phyloP scores from a whole-genome alignment of 208 protist genomes.

The Trypanosoma conorhini region DNA sequence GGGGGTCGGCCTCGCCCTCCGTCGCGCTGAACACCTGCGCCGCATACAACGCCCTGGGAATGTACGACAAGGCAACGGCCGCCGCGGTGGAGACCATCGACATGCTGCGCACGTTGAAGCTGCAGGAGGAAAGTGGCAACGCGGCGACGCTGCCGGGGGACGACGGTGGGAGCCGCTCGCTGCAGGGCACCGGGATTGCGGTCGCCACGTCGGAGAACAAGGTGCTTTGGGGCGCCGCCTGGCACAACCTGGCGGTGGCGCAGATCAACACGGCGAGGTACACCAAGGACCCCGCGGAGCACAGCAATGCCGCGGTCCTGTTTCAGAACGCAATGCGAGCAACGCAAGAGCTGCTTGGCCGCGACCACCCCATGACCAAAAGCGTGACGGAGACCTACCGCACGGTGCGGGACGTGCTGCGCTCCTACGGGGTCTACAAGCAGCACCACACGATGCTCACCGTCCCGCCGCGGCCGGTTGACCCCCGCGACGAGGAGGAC shows the following conservation, averaged over 20 bases:
- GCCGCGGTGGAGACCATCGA: constrained; percentile 85
- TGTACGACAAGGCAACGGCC: constrained; percentile 87
- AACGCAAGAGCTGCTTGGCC: constrained; percentile 76
- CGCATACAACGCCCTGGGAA: constrained; percentile 79
- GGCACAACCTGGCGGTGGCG: constrained; percentile 87
- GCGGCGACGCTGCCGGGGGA: background rate
- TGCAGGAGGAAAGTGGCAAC: constrained; percentile 33
- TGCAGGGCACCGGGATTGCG: constrained; percentile 25
- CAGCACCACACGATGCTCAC: constrained; percentile 76
- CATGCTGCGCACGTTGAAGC: constrained; percentile 75
- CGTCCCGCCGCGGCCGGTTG: constrained; percentile 56
- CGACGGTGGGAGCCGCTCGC: constrained; percentile 4
- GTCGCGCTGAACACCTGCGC: constrained; percentile 86
- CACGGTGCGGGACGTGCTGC: constrained; percentile 55
- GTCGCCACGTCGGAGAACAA: constrained; percentile 76
- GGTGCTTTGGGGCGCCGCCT: constrained; percentile 86
- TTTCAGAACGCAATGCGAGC: constrained; percentile 88
- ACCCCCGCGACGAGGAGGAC: constrained; percentile 66
- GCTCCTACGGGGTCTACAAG: constrained; percentile 62
- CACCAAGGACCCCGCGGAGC: constrained; percentile 46
- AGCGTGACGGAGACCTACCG: constrained; percentile 73
- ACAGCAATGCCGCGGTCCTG: constrained; percentile 64
- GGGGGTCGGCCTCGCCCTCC: constrained; percentile 70
- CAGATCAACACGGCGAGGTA: constrained; percentile 75
- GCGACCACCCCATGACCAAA: constrained; percentile 78